phyloP scores from a whole-genome alignment of 306 rosid species.

The Argentina anserina region DNA sequence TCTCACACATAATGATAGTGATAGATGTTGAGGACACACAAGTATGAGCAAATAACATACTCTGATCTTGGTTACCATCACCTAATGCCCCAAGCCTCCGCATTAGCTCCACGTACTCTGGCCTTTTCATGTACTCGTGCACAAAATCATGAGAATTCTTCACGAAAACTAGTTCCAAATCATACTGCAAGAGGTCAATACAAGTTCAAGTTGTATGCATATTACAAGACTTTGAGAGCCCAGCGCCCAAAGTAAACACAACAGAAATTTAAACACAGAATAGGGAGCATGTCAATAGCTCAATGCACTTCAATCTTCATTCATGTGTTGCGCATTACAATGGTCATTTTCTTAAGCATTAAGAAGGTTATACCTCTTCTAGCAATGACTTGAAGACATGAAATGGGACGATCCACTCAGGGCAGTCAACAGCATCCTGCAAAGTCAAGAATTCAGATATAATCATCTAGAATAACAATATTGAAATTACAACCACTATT shows the following conservation, averaged over 20 bases:
- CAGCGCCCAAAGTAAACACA: background rate
- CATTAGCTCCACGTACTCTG: constrained; percentile 85
- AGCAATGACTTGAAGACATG: constrained; percentile 75
- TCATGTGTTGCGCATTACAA: background rate
- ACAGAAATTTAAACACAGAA: background rate
- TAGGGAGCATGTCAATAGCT: background rate
- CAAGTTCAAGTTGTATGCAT: constrained; percentile 2
- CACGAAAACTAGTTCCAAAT: constrained; percentile 75
- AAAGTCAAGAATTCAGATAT: constrained; percentile 3
- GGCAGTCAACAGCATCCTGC: constrained; percentile 99
- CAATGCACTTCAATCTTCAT: background rate
- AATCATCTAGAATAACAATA: background rate
- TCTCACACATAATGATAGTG: background rate
- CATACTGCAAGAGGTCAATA: constrained; percentile 51
- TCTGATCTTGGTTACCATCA: constrained; percentile 87
- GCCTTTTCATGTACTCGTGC: constrained; percentile 69
- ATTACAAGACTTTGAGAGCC: background rate
- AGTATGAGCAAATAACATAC: constrained; percentile 27
- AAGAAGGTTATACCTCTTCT: constrained; percentile 61
- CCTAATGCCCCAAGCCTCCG: constrained; percentile 94
- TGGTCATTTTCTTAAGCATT: background rate
- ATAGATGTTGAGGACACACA: background rate
- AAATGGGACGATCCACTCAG: constrained; percentile 94
- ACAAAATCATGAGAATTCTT: constrained; percentile 87
- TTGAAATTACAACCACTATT: background rate